Base-by-base conservation (phyloP, 495 filamentous ascomycete genomes). In the Penicillium waksmanii region DNA sequence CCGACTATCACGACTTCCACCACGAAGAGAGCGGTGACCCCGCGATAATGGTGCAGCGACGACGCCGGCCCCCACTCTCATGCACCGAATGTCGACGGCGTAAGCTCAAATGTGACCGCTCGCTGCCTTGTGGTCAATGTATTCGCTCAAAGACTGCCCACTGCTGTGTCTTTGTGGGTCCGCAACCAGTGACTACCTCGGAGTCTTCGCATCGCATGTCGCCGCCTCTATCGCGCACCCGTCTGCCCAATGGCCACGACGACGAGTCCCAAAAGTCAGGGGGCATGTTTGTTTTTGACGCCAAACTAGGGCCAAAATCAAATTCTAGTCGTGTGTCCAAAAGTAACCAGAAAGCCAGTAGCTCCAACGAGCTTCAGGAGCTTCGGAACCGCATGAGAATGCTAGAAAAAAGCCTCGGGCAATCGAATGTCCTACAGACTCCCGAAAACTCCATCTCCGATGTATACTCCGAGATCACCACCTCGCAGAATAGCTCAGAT, bases 41-140 rank as follows among this genome's bases (percentile, higher is more conserved):
- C 11, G 36, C 60, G 5, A 67, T 51, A 66, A 61, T 60, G 17
- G 51, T 68, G 15, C 69, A 71, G 35, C 64, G 73, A 12, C 71
- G 77, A 10, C 74, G 75, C 47, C 64, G 77, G 53, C 74, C 75
- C 53, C 70, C 75, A 5, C 65, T 77, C 33, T 72, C 76, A 25
- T 79, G 78, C 56, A 78, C 75, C 17, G 67, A 80, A 56, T 90
- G 87, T 61, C 83, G 87, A 55, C 79, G 82, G 34, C 80, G 87
- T 55, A 90, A 90, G 72, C 80, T 89, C 61, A 89, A 87, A 69
- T 90, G 87, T 72, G 85, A 89, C 66, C 84, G 86, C 31, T 75
- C 77, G 31, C 82, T 84, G 49, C 87, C 87, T 19, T 90, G 87
- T 60, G 81, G 82, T 35, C 87, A 89, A 65, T 90, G 87, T 66